Percentiles rank a stretch among this genome's conserved stretches.
phyloP scores from a whole-genome alignment of 306 rosid genomes.

The Malus sylvestris region DNA sequence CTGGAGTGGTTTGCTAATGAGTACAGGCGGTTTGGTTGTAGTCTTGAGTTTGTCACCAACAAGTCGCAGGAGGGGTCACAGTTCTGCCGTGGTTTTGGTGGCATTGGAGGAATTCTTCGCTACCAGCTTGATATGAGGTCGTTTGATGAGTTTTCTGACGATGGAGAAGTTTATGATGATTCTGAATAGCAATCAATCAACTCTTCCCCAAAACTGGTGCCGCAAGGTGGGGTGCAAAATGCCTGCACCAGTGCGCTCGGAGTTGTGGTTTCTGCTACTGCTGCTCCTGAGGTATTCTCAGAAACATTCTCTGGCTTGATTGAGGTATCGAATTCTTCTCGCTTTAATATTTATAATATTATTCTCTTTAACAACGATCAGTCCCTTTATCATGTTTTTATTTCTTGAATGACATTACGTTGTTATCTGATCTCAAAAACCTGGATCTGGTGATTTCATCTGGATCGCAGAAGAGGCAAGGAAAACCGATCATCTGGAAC shows the following conservation, averaged over 20 bases:
- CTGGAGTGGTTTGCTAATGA: conserved; percentile 92
- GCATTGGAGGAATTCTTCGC: conserved; percentile 86
- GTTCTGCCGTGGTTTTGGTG: conserved; percentile 89
- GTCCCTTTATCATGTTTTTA: neutral
- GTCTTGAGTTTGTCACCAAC: conserved; percentile 79
- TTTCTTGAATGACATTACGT: conserved; percentile 2
- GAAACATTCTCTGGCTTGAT: conserved; percentile 9
- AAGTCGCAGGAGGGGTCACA: conserved; percentile 93
- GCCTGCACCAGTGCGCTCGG: conserved; percentile 30
- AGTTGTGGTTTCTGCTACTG: conserved; percentile 13
- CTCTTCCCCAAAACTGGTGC: conserved; percentile 35
- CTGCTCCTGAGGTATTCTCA: conserved; percentile 1
- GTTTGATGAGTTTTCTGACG: conserved; percentile 63
- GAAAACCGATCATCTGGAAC: neutral
- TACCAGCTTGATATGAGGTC: conserved; percentile 89
- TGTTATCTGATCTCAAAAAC: conserved; percentile 6
- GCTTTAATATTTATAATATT: neutral
- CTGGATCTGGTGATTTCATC: conserved; percentile 1
- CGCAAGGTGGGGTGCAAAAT: conserved; percentile 19
- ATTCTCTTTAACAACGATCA: neutral
- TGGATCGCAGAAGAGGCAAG: neutral
- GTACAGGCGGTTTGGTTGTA: conserved; percentile 68
- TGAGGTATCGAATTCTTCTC: neutral
- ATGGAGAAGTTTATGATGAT: conserved; percentile 56
- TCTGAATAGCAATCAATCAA: conserved; percentile 48